These are phyloP conservation scores for Carallia pectinifolia DNA, from an alignment of 345 rosid species.

Conservation along the genomic window DNA sequence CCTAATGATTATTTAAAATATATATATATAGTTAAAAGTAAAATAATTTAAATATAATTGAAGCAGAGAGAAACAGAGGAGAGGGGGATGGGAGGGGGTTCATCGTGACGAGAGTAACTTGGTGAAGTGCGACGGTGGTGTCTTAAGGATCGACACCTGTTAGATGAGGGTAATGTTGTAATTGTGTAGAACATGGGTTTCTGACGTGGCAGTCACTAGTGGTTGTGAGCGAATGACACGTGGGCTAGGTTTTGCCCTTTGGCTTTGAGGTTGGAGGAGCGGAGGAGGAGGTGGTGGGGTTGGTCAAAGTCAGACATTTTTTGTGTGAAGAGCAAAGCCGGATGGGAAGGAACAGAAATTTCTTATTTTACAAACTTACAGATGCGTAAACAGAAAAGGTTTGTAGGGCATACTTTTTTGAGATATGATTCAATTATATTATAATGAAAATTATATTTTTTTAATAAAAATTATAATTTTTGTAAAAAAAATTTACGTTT, in stretches of 20 bases:
- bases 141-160: not conserved
- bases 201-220: conserved; percentile 1
- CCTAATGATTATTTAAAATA: not conserved
- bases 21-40: not conserved
- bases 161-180: not conserved
- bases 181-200: not conserved
- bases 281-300: not conserved
- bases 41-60: not conserved
- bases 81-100: not conserved
- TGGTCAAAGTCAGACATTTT: conserved; percentile 54
- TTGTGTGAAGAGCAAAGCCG: conserved; percentile 24
- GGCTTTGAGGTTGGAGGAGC: not conserved
- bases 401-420: no score
- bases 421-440: no score
- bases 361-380: no score
- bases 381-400: no score
- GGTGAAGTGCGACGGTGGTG: not conserved
- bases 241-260: not conserved
- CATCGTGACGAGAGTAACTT: not conserved
- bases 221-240: conserved; percentile 14
- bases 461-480: no score
- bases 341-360: no score
- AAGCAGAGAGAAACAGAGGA: not conserved
- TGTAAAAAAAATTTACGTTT: no score
- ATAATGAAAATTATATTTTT: no score